phyloP scores from a whole-genome alignment of 192 early-diverging fungal genomes.

The Coemansia pectinata region DNA sequence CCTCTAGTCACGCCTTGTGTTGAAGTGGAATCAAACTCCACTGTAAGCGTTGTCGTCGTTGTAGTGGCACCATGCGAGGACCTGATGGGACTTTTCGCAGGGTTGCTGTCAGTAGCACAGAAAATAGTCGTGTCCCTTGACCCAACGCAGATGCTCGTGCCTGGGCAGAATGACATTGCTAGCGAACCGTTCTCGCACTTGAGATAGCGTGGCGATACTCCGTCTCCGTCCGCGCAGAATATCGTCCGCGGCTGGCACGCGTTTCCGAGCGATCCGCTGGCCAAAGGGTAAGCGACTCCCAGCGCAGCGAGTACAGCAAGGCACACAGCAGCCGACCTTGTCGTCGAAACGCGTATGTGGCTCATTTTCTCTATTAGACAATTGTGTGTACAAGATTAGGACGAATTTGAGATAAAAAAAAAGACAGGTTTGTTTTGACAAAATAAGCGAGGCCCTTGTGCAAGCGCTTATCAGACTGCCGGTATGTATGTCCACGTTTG shows the following conservation, averaged over 20 bases:
- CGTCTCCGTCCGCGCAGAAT: slow-evolving; percentile 51
- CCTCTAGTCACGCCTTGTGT: not conserved
- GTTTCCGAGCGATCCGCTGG: slow-evolving; percentile 16
- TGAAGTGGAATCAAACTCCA: not conserved
- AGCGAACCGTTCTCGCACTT: slow-evolving; percentile 39
- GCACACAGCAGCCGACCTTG: slow-evolving; percentile 7
- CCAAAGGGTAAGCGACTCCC: slow-evolving; percentile 15
- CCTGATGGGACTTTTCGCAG: not conserved
- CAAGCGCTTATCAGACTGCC: not conserved
- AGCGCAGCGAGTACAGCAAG: slow-evolving; percentile 11
- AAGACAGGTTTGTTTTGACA: not conserved
- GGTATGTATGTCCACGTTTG: not conserved
- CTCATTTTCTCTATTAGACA: not conserved
- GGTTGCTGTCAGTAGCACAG: slow-evolving; percentile 20
- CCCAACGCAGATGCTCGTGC: slow-evolving; percentile 38
- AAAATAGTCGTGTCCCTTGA: slow-evolving; percentile 45
- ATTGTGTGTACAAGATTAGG: not conserved
- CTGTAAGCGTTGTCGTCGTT: not conserved
- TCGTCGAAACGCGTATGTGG: not conserved
- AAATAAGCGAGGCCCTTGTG: not conserved
- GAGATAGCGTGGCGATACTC: slow-evolving; percentile 34
- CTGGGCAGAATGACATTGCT: slow-evolving; percentile 27
- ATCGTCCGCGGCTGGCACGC: slow-evolving; percentile 33
- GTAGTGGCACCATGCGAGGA: not conserved
- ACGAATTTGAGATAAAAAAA: not conserved